Evolutionary conservation across 768 basidiomycete genomes (phyloP).

Genomic region (Suillus subaureus): DNA sequence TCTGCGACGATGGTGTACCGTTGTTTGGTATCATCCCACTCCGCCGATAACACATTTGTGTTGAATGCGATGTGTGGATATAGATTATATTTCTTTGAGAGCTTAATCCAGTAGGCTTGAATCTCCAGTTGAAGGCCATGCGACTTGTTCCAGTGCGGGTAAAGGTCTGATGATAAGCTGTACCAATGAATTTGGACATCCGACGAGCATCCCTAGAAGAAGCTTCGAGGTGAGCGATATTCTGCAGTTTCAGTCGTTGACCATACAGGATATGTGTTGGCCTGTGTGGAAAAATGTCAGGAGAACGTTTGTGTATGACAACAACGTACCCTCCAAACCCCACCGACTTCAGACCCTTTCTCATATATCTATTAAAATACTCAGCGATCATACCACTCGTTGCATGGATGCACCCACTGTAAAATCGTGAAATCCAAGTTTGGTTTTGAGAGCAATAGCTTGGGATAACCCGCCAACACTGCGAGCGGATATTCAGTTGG

Average conservation of each 20-base stretch:
- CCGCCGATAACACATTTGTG: constrained; percentile 43
- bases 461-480: constrained; percentile 46
- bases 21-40: constrained; percentile 43
- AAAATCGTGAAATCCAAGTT: constrained; percentile 41
- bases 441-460: constrained; percentile 44
- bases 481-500: not conserved
- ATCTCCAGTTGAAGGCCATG: constrained; percentile 46
- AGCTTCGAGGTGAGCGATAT: not conserved
- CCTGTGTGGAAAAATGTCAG: constrained; percentile 20
- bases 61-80: constrained; percentile 44
- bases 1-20: constrained; percentile 39
- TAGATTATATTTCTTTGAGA: constrained; percentile 46
- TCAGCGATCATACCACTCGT: not conserved
- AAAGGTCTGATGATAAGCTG: constrained; percentile 50
- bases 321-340: constrained; percentile 52
- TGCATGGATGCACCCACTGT: constrained; percentile 30
- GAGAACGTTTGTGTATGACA: not conserved
- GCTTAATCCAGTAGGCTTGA: constrained; percentile 43
- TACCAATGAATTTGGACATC: constrained; percentile 47
- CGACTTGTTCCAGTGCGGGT: constrained; percentile 45
- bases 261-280: constrained; percentile 28
- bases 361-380: constrained; percentile 44
- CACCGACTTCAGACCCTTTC: constrained; percentile 46
- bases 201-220: constrained; percentile 44
- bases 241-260: not conserved